Base-by-base conservation (phyloP, 108 stramenopile species). In the Licmophora abbreviata region DNA sequence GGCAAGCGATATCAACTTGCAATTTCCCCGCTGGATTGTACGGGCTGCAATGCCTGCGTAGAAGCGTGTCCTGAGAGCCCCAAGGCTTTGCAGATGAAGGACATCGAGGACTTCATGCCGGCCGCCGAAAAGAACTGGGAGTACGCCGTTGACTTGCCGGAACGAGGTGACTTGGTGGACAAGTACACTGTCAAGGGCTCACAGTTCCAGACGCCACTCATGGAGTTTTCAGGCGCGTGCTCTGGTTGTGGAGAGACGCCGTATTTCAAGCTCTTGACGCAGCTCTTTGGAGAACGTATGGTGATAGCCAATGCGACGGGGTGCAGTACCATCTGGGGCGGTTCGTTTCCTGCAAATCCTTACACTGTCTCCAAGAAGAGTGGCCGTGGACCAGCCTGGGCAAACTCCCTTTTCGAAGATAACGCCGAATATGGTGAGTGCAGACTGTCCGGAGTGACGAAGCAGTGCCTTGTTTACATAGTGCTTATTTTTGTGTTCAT, bases 211-310 rank as follows among this genome's bases (percentile, higher is more conserved):
- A 71, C 73, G 1, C 77, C 77, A 5, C 56, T 79, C 29, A 79
- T 79, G 77, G 77, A 79, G 33, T 79, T 79, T 48, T 61, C 59
- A 1, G 73, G 77, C 1, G 77, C 77, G 4, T 79, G 77, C 34
- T 60, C 66, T 21, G 77, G 77, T 1, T 79, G 77, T 42, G 77
- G 77, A 24, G 77, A 79, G 56, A 79, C 77, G 0, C 77, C 77
- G 10, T 79, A 79, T 58, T 74, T 79, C 48, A 79, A 79, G 34
- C 58, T 79, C 41, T 23, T 79, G 24, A 79, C 77, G 0, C 77
- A 79, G 45, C 62, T 79, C 10, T 79, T 79, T 58, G 77, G 77
- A 26, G 73, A 79, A 44, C 69, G 77, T 0, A 79, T 79, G 77
- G 52, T 79, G 11, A 74, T 79, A 51, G 77, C 77, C 0, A 79